Base-by-base conservation (phyloP, 1,284 basidiomycete genomes). In the Phylloboletellus chloephorus region DNA sequence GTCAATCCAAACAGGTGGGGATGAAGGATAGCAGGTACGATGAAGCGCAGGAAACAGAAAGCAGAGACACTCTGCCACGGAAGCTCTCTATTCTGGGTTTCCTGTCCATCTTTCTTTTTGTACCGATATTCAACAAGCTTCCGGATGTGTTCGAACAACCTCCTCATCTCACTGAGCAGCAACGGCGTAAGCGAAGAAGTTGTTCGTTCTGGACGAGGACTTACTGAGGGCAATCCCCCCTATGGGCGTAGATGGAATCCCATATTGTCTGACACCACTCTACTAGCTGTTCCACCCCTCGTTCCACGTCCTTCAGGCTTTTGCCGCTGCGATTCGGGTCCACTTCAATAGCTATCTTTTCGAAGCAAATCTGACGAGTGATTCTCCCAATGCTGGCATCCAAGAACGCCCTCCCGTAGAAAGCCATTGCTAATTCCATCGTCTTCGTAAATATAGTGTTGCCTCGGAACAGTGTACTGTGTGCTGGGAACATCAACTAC, bases 1-100 rank as follows among this genome's bases (percentile, higher is more conserved):
- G 73, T 78, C 25, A 88, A 65, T 11, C 83, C 82, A 53, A 85
- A 87, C 6, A 86, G 60, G 62, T 89, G 85, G 5, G 86, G 86
- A 58, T 85, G 73, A 15, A 89, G 68, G 41, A 89, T 82, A 17
- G 82, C 83, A 30, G 86, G 87, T 13, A 87, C 82, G 52, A 92
- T 81, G 61, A 92, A 88, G 32, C 88, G 76, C 25, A 91, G 69
- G 60, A 91, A 91, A 55, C 83, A 79, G 59, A 91, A 91, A 0
- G 88, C 88, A 29, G 84, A 87, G 31, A 91, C 84, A 53, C 82
- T 81, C 59, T 89, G 87, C 73, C 76, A 81, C 23, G 78, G 82
- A 29, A 88, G 67, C 31, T 80, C 73, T 36, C 65, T 67, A 51
- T 72, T 75, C 35, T 66, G 63, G 17, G 71, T 70, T 13, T 66